A percentile compares a stretch with the other conserved stretches of the same genome.
phyloP scores from a whole-genome alignment of 441 rosid species.

The Euphorbia celastroides region DNA sequence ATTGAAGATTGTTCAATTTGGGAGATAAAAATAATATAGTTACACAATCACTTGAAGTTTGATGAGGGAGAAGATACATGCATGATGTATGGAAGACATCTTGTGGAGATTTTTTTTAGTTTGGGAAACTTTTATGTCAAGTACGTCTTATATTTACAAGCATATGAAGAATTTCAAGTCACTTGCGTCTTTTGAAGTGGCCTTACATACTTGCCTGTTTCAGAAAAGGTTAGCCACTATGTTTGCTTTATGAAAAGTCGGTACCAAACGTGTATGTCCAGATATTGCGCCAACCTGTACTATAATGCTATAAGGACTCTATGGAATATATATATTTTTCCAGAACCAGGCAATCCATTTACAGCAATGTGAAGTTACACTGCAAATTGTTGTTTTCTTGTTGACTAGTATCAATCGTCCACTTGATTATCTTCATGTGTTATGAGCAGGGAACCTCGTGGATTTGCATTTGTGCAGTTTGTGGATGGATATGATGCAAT shows the following conservation, averaged over 20 bases:
- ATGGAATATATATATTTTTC: conserved; percentile 25
- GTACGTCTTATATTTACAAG: conserved; percentile 66
- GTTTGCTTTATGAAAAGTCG: conserved; percentile 40
- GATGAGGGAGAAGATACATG: conserved; percentile 50
- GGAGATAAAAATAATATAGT: conserved; percentile 52
- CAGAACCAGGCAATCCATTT: conserved; percentile 22
- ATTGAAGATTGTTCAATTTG: conserved; percentile 52
- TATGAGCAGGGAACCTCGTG: conserved; percentile 78
- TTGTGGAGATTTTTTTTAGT: conserved; percentile 43
- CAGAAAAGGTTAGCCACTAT: conserved; percentile 55
- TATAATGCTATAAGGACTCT: conserved; percentile 33
- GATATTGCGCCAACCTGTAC: conserved; percentile 21
- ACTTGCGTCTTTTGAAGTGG: conserved; percentile 74
- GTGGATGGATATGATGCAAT: conserved; percentile 83
- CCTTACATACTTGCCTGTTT: conserved; percentile 59
- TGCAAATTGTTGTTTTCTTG: conserved; percentile 14
- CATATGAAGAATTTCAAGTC: conserved; percentile 64
- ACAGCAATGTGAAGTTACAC: conserved; percentile 14
- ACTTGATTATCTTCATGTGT: conserved; percentile 19
- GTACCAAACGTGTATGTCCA: conserved; percentile 37
- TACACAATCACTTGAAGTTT: conserved; percentile 67
- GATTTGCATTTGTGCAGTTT: conserved; percentile 97
- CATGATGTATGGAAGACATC: conserved; percentile 45
- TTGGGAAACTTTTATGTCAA: conserved; percentile 53
- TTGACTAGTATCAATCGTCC: conserved; percentile 8